phyloP scores from a whole-genome alignment of 2,329 filamentous ascomycete species.

The Epichloe sylvatica region DNA sequence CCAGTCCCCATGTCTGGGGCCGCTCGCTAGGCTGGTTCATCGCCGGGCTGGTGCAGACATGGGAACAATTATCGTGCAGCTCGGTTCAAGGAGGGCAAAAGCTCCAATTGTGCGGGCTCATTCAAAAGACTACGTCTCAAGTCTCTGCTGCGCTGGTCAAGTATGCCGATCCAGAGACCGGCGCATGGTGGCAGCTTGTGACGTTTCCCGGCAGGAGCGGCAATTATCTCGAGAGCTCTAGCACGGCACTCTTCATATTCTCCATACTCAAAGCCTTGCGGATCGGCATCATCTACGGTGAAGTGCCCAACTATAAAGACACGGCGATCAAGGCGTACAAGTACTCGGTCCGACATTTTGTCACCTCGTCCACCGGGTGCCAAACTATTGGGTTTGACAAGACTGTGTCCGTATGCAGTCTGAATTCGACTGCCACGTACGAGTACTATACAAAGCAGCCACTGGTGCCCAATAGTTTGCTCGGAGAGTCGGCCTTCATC shows the following conservation, averaged over 20 bases:
- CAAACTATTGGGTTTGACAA: constrained; percentile 29
- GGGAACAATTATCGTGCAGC: constrained; percentile 25
- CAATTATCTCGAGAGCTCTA: constrained; percentile 49
- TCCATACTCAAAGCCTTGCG: constrained; percentile 10
- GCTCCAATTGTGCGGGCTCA: constrained; percentile 10
- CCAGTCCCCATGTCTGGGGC: constrained; percentile 39
- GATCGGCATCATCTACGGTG: constrained; percentile 1
- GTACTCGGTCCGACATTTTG: constrained; percentile 28
- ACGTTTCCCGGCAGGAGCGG: constrained; percentile 33
- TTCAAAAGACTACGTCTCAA: neutral
- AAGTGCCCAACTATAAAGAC: constrained; percentile 8
- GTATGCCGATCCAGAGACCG: constrained; percentile 26
- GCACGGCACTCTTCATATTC: constrained; percentile 43
- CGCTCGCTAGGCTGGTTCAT: constrained; percentile 40
- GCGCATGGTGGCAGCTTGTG: constrained; percentile 44
- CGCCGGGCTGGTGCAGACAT: constrained; percentile 35
- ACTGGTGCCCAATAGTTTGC: constrained; percentile 22
- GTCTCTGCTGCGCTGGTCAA: constrained; percentile 15
- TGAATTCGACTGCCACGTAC: constrained; percentile 27
- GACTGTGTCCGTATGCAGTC: constrained; percentile 26
- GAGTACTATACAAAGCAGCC: constrained; percentile 26
- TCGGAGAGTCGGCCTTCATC: constrained; percentile 24
- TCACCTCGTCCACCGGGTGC: constrained; percentile 22
- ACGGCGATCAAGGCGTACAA: constrained; percentile 16
- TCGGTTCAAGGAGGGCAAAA: neutral